phyloP scores from a whole-genome alignment of 805 yeast species.

The Kodamaea lidongshanica region DNA sequence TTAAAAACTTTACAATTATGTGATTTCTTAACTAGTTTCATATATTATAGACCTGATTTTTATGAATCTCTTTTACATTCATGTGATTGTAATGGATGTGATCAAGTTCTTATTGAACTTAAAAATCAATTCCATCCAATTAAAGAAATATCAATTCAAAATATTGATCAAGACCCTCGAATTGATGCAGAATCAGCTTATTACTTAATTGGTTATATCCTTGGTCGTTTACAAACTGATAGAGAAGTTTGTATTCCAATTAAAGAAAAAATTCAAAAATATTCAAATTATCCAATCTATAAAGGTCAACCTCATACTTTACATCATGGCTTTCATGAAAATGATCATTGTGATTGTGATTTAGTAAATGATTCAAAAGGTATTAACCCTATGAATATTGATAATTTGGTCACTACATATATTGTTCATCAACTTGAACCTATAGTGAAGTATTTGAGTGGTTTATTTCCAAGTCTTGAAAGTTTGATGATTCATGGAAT shows the following conservation, averaged over 20 bases:
- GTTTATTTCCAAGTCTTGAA: conserved; percentile 21
- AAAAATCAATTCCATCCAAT: conserved; percentile 19
- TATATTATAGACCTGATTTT: conserved; percentile 33
- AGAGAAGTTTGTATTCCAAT: conserved; percentile 33
- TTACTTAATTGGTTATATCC: conserved; percentile 28
- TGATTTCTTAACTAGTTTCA: conserved; percentile 31
- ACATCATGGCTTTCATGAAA: conserved; percentile 24
- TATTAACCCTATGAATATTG: conserved; percentile 17
- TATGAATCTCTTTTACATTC: conserved; percentile 30
- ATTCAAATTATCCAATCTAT: conserved; percentile 25
- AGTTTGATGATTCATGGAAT: conserved; percentile 31
- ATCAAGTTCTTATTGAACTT: conserved; percentile 19
- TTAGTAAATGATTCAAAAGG: conserved; percentile 22
- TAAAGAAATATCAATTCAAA: conserved; percentile 9
- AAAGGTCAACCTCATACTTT: conserved; percentile 32
- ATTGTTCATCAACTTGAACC: conserved; percentile 31
- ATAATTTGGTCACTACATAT: conserved; percentile 29
- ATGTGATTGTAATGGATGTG: conserved; percentile 33
- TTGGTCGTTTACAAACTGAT: conserved; percentile 31
- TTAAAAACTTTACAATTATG: conserved; percentile 22
- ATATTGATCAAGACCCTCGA: conserved; percentile 10
- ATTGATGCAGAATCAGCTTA: conserved; percentile 23
- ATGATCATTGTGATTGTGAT: conserved; percentile 18
- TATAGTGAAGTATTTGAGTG: conserved; percentile 20
- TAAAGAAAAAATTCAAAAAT: conserved; percentile 19